Base-by-base conservation (phyloP, 2,329 filamentous ascomycete genomes). In the Penicillium hordei region DNA sequence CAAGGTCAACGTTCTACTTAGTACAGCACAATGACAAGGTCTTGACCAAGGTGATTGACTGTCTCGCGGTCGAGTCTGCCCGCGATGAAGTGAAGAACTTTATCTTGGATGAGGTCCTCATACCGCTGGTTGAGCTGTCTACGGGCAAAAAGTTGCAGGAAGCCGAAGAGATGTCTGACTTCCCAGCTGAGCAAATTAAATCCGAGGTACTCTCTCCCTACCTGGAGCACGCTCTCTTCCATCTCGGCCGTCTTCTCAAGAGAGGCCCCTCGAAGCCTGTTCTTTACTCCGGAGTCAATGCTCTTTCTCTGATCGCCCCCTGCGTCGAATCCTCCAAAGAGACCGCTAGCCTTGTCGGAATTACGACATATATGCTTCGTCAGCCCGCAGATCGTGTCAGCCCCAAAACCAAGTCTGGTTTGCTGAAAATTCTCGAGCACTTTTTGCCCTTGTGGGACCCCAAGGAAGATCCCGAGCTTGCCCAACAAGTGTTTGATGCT, bases 81-180 rank as follows among this genome's bases (percentile, higher is more conserved):
- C 94, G 94, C 72, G 90, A 93, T 60, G 88, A 92, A 56, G 93
- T 99, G 55, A 94, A 93, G 69, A 77, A 89, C 0, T 96, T 91
- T 70, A 85, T 93, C 1, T 79, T 99, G 31, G 82, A 84, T 57
- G 78, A 86, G 12, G 88, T 97, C 42, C 74, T 99, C 44, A 83
- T 84, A 43, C 89, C 86, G 55, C 78, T 93, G 34, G 82, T 91
- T 34, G 81, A 81, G 54, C 76, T 89, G 48, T 83, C 86, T 2
- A 78, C 80, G 52, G 81, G 83, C 1, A 74, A 75, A 57, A 79
- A 84, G 9, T 79, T 83, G 5, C 69, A 76, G 13, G 81, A 86
- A 59, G 82, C 81, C 1, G 82, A 74, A 39, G 69, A 74, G 42
- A 61, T 75, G 60, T 64, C 71, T 45, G 73, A 76, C 10, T 69